phyloP scores from a whole-genome alignment of 352 stramenopile species.

The Globisporangium nagaii region DNA sequence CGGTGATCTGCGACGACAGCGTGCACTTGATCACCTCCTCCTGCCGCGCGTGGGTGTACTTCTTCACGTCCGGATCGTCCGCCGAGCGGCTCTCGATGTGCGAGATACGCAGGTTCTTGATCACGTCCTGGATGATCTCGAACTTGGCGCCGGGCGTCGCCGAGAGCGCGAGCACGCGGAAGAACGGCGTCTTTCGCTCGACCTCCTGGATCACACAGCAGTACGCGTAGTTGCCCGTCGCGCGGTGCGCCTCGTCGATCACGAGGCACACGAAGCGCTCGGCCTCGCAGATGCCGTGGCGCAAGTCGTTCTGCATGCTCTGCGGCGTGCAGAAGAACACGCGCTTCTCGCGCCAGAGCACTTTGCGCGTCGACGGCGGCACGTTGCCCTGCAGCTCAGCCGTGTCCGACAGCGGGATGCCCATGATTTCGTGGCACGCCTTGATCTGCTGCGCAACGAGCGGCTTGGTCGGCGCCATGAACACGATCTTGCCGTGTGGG shows the following conservation, averaged over 20 bases:
- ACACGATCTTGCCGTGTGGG: conserved; percentile 92
- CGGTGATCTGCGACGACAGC: conserved; percentile 47
- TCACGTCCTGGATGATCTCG: conserved; percentile 93
- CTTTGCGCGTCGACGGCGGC: conserved; percentile 48
- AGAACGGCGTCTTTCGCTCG: conserved; percentile 61
- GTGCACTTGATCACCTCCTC: conserved; percentile 82
- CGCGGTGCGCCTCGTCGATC: conserved; percentile 97
- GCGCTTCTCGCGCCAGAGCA: conserved; percentile 90
- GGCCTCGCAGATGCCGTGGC: conserved; percentile 65
- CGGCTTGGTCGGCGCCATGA: conserved; percentile 97
- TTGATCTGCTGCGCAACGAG: conserved; percentile 98
- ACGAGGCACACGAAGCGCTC: conserved; percentile 94
- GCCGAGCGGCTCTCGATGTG: conserved; percentile 95
- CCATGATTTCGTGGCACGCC: conserved; percentile 94
- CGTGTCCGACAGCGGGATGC: conserved; percentile 87
- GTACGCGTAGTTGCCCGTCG: conserved; percentile 97
- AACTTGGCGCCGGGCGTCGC: conserved; percentile 96
- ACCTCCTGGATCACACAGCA: conserved; percentile 86
- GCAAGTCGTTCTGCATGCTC: conserved; percentile 95
- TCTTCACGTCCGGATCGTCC: conserved; percentile 92
- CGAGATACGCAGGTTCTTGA: conserved; percentile 92
- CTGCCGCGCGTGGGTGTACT: conserved; percentile 77
- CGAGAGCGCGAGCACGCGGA: conserved; percentile 93
- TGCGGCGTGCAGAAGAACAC: conserved; percentile 99
- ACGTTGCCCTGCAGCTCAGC: conserved; percentile 85